These are phyloP conservation scores for Phytopythium sindhum DNA, from an alignment of 352 stramenopile genomes.

Conservation along the genomic window DNA sequence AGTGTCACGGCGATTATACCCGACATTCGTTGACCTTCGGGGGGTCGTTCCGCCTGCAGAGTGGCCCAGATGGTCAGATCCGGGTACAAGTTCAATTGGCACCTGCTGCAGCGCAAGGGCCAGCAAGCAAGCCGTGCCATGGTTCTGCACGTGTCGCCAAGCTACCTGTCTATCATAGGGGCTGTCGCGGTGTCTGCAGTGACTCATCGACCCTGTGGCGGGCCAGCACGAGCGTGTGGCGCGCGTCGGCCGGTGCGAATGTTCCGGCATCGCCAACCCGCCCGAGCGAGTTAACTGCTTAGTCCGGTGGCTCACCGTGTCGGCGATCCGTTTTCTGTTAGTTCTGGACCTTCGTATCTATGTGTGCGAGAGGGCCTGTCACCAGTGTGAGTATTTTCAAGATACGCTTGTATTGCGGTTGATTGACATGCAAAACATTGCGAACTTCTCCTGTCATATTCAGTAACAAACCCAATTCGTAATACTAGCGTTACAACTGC, in stretches of 20 bases:
- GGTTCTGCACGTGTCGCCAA: no score
- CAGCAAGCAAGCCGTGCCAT: background rate
- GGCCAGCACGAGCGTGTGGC: slow-evolving; percentile 2
- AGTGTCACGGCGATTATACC: background rate
- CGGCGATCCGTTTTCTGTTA: background rate
- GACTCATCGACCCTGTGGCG: background rate
- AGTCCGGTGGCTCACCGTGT: background rate
- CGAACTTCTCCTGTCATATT: no score
- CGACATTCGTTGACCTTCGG: background rate
- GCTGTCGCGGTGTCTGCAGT: background rate
- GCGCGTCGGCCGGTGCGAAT: background rate
- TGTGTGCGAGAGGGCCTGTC: background rate
- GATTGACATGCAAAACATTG: no score
- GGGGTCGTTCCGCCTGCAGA: background rate
- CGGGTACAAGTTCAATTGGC: background rate
- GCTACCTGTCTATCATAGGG: background rate
- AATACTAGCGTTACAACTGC: background rate
- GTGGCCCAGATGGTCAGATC: slow-evolving; percentile 1
- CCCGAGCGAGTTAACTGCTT: background rate
- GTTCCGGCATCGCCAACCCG: background rate
- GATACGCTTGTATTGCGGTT: background rate
- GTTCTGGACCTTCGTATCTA: background rate
- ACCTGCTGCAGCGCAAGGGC: background rate
- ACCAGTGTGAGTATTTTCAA: background rate
- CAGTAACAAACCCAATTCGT: background rate